phyloP scores from a whole-genome alignment of 345 rosid genomes.

The Salix brachista region DNA sequence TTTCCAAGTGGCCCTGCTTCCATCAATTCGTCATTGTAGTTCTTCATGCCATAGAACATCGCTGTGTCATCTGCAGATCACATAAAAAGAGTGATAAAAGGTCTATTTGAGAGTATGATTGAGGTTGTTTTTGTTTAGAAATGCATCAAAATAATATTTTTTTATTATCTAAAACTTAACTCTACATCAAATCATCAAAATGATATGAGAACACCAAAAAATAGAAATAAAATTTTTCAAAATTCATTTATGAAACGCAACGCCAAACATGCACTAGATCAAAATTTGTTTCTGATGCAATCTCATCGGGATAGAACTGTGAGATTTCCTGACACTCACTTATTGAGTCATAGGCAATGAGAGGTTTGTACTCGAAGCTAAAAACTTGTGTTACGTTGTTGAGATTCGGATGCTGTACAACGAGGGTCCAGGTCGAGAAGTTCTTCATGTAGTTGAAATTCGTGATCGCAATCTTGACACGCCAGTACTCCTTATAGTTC shows the following conservation, averaged over 20 bases:
- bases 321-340: slow-evolving; percentile 32
- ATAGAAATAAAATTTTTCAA: too few species aligned
- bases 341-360: slow-evolving; percentile 63
- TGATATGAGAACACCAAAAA: too few species aligned
- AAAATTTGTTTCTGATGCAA: not conserved
- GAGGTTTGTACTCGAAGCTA: slow-evolving; percentile 76
- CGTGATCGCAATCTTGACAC: slow-evolving; percentile 59
- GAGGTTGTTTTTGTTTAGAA: too few species aligned
- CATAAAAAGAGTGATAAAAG: not conserved
- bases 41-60: slow-evolving; percentile 76
- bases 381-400: slow-evolving; percentile 85
- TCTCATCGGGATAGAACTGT: not conserved
- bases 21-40: slow-evolving; percentile 75
- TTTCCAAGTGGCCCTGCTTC: slow-evolving; percentile 85
- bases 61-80: slow-evolving; percentile 71
- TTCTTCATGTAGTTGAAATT: slow-evolving; percentile 75
- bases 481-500: slow-evolving; percentile 79
- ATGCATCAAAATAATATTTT: too few species aligned
- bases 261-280: too few species aligned
- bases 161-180: too few species aligned
- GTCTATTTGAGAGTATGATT: too few species aligned
- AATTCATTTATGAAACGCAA: too few species aligned
- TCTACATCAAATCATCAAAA: too few species aligned
- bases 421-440: slow-evolving; percentile 65
- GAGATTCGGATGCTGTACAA: slow-evolving; percentile 77